These are phyloP conservation scores for Cercospora beticola DNA, from an alignment of 2,329 filamentous ascomycete genomes.

Conservation along the genomic window DNA sequence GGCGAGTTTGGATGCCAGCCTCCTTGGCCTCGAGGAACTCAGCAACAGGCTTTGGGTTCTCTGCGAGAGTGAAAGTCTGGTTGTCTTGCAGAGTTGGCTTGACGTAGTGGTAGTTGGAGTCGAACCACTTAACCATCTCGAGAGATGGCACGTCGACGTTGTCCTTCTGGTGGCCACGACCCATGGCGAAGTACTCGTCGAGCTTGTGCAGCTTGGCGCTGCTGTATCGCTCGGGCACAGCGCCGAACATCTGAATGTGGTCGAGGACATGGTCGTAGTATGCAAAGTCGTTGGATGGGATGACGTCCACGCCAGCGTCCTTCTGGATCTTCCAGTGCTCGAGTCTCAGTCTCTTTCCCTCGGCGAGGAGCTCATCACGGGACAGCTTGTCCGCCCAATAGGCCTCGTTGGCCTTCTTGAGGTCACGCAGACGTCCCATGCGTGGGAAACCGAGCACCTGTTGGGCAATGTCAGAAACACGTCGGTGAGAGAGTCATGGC, in stretches of 20 bases:
- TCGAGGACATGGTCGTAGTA: conserved; percentile 97
- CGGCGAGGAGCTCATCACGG: conserved; percentile 82
- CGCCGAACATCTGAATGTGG: conserved; percentile 97
- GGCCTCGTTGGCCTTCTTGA: conserved; percentile 99
- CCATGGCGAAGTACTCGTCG: conserved; percentile 99
- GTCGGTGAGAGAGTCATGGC: not conserved
- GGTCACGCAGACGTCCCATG: conserved; percentile 96
- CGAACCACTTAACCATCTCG: conserved; percentile 99
- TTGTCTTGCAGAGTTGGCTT: conserved; percentile 97
- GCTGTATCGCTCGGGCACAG: conserved; percentile 88
- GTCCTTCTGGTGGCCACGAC: conserved; percentile 94
- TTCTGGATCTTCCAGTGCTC: conserved; percentile 99
- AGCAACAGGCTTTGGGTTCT: conserved; percentile 86
- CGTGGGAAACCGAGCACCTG: conserved; percentile 91
- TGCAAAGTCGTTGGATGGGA: conserved; percentile 99
- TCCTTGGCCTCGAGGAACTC: conserved; percentile 98
- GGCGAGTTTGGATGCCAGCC: conserved; percentile 87
- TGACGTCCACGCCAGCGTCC: conserved; percentile 93
- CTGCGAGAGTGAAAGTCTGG: conserved; percentile 88
- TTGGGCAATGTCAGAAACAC: conserved; percentile 30
- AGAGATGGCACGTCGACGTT: conserved; percentile 80
- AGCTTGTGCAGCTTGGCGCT: conserved; percentile 82
- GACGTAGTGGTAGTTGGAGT: conserved; percentile 99
- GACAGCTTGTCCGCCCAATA: conserved; percentile 96
- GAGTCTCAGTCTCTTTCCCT: conserved; percentile 94